Evolutionary conservation across 176 grass and related monocot genomes (phyloP).

Genomic region (Olyra latifolia): DNA sequence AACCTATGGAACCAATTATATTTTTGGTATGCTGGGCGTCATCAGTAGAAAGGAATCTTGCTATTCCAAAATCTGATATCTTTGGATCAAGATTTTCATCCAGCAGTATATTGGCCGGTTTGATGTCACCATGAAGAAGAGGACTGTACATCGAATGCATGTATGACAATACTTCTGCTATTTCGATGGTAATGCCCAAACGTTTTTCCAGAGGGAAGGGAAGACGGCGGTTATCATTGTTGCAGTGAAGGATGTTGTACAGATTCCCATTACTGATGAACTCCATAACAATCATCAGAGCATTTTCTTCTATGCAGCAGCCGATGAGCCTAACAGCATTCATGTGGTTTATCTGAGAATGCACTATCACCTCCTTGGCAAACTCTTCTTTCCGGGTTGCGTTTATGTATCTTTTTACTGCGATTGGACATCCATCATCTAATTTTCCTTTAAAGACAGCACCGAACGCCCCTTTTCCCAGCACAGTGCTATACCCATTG

Average conservation of each 20-base stretch:
- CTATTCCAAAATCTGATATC: constrained; percentile 10
- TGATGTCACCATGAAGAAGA: constrained; percentile 15
- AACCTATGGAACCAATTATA: background rate
- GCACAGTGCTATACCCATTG: background rate
- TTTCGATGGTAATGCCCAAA: background rate
- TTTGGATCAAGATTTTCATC: background rate
- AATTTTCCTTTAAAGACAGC: background rate
- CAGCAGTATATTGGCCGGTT: background rate
- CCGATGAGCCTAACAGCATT: background rate
- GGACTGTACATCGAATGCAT: constrained; percentile 18
- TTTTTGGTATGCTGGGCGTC: background rate
- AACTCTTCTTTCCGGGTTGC: constrained; percentile 1
- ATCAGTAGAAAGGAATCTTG: background rate
- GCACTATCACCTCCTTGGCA: constrained; percentile 6
- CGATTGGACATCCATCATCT: background rate
- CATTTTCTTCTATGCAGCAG: constrained; percentile 8
- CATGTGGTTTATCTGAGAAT: constrained; percentile 19
- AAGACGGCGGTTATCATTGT: background rate
- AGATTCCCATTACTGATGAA: background rate
- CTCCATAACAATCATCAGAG: constrained; percentile 13
- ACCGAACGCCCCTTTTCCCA: background rate
- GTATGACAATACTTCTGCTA: background rate
- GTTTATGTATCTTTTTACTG: background rate
- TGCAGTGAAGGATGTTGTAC: background rate
- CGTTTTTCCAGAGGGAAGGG: background rate